These are phyloP conservation scores for Lachnellula suecica DNA, from an alignment of 2,329 filamentous ascomycete species.

Conservation along the genomic window DNA sequence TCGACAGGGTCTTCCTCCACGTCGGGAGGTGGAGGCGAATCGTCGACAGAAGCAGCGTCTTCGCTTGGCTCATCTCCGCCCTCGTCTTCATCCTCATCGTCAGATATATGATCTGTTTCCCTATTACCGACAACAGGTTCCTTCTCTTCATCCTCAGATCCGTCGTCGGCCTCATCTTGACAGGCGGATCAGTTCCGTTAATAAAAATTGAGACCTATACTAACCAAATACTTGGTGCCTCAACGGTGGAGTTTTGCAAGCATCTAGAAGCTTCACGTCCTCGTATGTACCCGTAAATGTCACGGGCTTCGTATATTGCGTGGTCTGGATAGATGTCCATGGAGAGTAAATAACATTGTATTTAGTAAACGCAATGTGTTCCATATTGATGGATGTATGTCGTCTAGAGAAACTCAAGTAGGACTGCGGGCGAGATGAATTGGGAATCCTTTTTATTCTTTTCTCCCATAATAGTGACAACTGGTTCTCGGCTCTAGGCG, in stretches of 20 bases:
- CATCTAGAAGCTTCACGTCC: constrained; percentile 21
- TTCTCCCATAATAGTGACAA: constrained; percentile 21
- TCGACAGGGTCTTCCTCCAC: background rate
- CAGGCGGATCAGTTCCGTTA: constrained; percentile 1
- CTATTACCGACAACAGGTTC: background rate
- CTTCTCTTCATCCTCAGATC: constrained; percentile 2
- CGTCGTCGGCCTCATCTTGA: background rate
- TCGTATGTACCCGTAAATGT: constrained; percentile 21
- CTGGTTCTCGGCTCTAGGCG: constrained; percentile 28
- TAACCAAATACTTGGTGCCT: constrained; percentile 12
- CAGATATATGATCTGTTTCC: background rate
- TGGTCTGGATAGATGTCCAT: constrained; percentile 26
- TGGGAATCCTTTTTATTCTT: constrained; percentile 27
- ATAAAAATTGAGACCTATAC: constrained; percentile 1
- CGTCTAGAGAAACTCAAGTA: constrained; percentile 18
- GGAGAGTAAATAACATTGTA: constrained; percentile 26
- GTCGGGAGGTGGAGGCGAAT: background rate
- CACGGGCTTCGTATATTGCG: constrained; percentile 17
- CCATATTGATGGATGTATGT: constrained; percentile 29
- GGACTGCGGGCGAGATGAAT: constrained; percentile 15
- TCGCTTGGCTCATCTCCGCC: too few relatives aligned
- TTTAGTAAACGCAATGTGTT: constrained; percentile 32
- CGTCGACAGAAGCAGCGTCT: constrained; percentile 1
- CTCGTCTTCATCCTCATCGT: background rate
- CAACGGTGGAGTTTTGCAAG: constrained; percentile 13